Percentiles rank a stretch among this genome's conserved stretches.
phyloP scores from a whole-genome alignment of 257 asterid species.

The Leonotis leonurus region DNA sequence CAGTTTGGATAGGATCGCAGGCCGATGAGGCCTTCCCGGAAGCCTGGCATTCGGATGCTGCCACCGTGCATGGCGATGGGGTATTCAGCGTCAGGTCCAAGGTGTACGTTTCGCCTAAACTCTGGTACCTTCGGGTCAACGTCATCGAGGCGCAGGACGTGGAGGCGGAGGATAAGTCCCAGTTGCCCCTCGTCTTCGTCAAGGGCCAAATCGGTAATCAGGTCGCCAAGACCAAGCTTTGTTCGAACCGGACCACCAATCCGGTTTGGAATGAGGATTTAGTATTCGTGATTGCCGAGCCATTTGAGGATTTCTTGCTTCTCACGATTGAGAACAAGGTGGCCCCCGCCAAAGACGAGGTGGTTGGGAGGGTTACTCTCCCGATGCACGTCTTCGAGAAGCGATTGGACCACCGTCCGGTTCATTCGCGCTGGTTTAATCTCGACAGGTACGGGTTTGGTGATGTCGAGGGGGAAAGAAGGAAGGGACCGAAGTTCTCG shows the following conservation, averaged over 20 bases:
- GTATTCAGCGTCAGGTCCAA: conserved; percentile 57
- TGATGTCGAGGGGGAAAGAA: conserved; percentile 47
- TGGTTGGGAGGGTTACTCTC: conserved; percentile 44
- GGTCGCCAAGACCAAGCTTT: conserved; percentile 41
- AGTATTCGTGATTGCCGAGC: conserved; percentile 68
- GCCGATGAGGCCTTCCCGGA: conserved; percentile 76
- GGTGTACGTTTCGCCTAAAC: conserved; percentile 68
- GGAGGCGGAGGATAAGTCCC: conserved; percentile 45
- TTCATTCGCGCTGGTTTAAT: conserved; percentile 64
- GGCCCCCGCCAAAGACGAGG: conserved; percentile 44
- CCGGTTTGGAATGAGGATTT: conserved; percentile 79
- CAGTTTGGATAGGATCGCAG: conserved; percentile 78
- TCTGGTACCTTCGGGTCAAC: conserved; percentile 69
- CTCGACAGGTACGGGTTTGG: conserved; percentile 51
- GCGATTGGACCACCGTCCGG: conserved; percentile 57
- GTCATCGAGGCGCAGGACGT: conserved; percentile 76
- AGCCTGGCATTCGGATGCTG: conserved; percentile 75
- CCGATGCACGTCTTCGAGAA: conserved; percentile 46
- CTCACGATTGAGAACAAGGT: conserved; percentile 43
- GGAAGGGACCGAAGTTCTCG: conserved; percentile 51
- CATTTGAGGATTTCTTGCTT: conserved; percentile 60
- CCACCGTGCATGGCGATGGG: conserved; percentile 54
- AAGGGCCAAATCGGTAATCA: conserved; percentile 74
- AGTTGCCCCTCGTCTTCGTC: conserved; percentile 48
- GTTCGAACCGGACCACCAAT: conserved; percentile 38